Conservation (phyloP, 2,329 filamentous ascomycete species). For the Xylaria arbuscula region DNA sequence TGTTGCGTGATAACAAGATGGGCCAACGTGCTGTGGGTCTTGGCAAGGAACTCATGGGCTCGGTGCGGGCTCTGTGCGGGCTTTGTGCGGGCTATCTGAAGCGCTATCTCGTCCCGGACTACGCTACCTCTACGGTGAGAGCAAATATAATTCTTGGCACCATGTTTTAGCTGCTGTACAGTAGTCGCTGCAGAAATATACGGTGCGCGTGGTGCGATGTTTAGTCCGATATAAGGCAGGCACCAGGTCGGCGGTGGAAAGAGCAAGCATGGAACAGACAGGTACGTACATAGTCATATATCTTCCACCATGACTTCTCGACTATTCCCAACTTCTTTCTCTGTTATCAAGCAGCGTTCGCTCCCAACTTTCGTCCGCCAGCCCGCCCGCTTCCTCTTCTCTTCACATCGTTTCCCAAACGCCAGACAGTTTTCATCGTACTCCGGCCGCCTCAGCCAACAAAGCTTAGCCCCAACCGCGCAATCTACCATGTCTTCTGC, state of each 20-base stretch:
- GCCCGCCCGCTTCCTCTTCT: neutral
- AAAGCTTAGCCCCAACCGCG: neutral
- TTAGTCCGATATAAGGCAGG: neutral
- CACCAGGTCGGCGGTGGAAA: neutral
- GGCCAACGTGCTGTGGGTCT: constrained; percentile 15
- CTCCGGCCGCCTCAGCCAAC: neutral
- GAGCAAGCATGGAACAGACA: constrained; percentile 19
- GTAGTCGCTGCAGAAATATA: neutral
- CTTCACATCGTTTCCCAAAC: neutral
- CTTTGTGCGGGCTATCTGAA: neutral
- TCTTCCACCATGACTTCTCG: constrained; percentile 5
- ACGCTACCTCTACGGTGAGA: too few relatives aligned
- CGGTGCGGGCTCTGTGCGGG: neutral
- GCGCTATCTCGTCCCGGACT: neutral
- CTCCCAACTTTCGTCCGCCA: constrained; percentile 1
- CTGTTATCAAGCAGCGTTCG: neutral
- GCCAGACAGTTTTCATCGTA: neutral
- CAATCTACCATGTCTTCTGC: constrained; percentile 55
- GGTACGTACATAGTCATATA: constrained; percentile 7
- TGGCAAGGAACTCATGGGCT: neutral
- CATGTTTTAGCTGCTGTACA: neutral
- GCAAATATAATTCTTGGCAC: neutral
- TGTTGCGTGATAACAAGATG: constrained; percentile 26
- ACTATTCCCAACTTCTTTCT: constrained; percentile 20
- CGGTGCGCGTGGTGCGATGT: constrained; percentile 8